Percentiles rank a stretch among this genome's conserved stretches.
phyloP scores from a whole-genome alignment of 805 yeast genomes.

The Starmera dryadoides region DNA sequence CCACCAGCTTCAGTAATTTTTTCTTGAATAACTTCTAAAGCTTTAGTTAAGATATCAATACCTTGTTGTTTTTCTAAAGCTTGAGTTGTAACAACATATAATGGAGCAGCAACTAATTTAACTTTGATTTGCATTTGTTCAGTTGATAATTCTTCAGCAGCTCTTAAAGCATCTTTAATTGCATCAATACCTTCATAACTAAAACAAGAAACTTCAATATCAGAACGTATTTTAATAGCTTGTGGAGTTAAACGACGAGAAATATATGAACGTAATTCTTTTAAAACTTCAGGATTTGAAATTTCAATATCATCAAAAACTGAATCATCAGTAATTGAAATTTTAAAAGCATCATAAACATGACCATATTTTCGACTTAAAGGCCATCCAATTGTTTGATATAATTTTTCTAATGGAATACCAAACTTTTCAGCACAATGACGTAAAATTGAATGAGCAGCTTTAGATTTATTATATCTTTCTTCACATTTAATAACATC shows the following conservation, averaged over 20 bases:
- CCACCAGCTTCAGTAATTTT: constrained; percentile 75
- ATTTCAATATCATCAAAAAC: constrained; percentile 77
- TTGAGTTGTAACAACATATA: constrained; percentile 88
- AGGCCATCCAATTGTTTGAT: constrained; percentile 95
- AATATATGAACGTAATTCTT: constrained; percentile 81
- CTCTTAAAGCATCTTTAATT: constrained; percentile 77
- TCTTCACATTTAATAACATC: constrained; percentile 97
- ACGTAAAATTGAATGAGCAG: constrained; percentile 96
- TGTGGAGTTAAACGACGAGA: constrained; percentile 94
- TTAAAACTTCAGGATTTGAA: constrained; percentile 68
- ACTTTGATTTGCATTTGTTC: constrained; percentile 87
- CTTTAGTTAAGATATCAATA: constrained; percentile 66
- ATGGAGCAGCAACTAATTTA: constrained; percentile 94
- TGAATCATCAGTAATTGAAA: constrained; percentile 82
- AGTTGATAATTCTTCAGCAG: constrained; percentile 79
- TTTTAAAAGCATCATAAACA: constrained; percentile 94
- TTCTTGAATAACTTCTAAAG: constrained; percentile 69
- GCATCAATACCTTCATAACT: constrained; percentile 98
- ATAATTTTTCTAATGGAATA: constrained; percentile 76
- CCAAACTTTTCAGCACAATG: constrained; percentile 97
- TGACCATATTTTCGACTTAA: constrained; percentile 92
- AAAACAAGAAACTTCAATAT: constrained; percentile 95
- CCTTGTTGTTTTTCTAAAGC: constrained; percentile 90
- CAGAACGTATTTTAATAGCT: constrained; percentile 97
- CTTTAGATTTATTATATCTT: constrained; percentile 91